These are phyloP conservation scores for Trametes elegans DNA, from an alignment of 768 basidiomycete genomes.

Conservation along the genomic window DNA sequence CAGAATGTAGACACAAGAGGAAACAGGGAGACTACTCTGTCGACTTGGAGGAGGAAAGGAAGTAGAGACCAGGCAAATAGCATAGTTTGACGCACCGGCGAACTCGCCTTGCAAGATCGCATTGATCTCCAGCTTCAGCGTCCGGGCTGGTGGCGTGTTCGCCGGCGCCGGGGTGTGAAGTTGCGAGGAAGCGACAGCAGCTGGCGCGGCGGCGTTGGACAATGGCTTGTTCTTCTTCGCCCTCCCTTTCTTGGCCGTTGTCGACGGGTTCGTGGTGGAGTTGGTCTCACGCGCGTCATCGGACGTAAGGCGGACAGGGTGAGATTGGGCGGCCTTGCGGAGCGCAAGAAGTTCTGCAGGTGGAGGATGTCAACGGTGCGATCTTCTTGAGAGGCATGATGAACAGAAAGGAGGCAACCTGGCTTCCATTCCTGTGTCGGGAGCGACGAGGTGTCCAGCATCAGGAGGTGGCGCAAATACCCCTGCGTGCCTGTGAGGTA, in stretches of 20 bases:
- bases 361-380: background rate
- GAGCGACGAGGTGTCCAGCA: background rate
- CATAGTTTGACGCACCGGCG: conserved; percentile 11
- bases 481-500: no score
- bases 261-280: background rate
- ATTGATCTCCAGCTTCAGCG: background rate
- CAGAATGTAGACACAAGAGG: background rate
- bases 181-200: background rate
- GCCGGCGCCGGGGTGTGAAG: background rate
- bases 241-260: conserved; percentile 12
- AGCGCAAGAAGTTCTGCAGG: conserved; percentile 15
- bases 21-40: no score
- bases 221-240: conserved; percentile 9
- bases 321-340: conserved; percentile 11
- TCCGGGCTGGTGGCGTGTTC: background rate
- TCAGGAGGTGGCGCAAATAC: no score
- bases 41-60: background rate
- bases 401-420: background rate
- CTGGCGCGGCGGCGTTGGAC: background rate
- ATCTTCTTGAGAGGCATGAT: background rate
- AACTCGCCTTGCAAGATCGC: background rate
- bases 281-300: conserved; percentile 1
- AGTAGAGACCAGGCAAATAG: background rate
- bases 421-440: background rate
- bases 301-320: background rate